Percentiles rank a stretch among this genome's conserved stretches.
phyloP scores from a whole-genome alignment of 1,284 basidiomycete genomes.

The Microbotryomycetes sp. region DNA sequence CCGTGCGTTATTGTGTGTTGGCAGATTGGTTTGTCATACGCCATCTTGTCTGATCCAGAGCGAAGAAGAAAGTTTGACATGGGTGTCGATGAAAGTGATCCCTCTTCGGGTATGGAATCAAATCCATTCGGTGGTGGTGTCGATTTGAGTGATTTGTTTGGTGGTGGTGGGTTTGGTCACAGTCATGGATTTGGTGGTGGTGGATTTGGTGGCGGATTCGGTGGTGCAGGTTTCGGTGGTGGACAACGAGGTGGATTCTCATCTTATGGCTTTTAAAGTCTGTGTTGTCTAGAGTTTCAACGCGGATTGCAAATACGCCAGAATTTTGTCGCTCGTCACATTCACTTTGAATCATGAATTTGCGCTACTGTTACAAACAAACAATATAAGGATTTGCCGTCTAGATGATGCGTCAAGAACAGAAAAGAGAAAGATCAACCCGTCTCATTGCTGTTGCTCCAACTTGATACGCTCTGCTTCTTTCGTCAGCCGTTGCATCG shows the following conservation, averaged over 20 bases:
- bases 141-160: background rate
- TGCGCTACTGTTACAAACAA: too few species aligned
- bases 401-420: too few species aligned
- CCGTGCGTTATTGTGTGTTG: background rate
- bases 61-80: conserved; percentile 52
- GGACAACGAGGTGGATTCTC: conserved; percentile 12
- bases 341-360: too few species aligned
- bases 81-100: conserved; percentile 34
- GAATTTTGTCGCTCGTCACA: too few species aligned
- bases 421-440: too few species aligned
- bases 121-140: conserved; percentile 16
- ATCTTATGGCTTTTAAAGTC: conserved; percentile 15
- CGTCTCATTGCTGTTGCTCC: conserved; percentile 22
- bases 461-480: conserved; percentile 25
- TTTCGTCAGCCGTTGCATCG: conserved; percentile 15
- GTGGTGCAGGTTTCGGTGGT: conserved; percentile 3
- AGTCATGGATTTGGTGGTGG: background rate
- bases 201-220: conserved; percentile 7
- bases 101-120: conserved; percentile 3
- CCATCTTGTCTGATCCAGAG: conserved; percentile 63
- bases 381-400: too few species aligned
- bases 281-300: too few species aligned
- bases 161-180: background rate
- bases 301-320: too few species aligned
- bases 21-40: conserved; percentile 52